A percentile compares a stretch with the other conserved stretches of the same genome.
Conservation (phyloP, 2,329 filamentous ascomycete species). For the Fusarium praegraminearum region DNA sequence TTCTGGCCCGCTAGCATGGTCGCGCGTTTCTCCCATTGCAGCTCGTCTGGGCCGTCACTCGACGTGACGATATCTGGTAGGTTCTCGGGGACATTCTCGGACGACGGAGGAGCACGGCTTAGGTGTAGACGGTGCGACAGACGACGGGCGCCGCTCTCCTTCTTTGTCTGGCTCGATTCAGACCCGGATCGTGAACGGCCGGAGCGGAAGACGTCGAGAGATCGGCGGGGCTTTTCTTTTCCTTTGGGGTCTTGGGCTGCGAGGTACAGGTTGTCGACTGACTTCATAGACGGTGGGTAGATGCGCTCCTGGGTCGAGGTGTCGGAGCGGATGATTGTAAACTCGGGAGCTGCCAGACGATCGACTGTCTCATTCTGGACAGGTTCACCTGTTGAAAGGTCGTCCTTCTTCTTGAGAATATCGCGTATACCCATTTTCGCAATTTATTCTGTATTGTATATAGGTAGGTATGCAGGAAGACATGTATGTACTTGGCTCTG, state of each 20-base stretch:
- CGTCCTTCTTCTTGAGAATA: conserved; percentile 66
- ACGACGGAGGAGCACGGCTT: conserved; percentile 67
- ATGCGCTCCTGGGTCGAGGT: conserved; percentile 84
- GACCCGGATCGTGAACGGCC: conserved; percentile 63
- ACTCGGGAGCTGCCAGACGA: conserved; percentile 67
- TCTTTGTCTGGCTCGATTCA: conserved; percentile 54
- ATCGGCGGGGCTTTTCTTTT: conserved; percentile 55
- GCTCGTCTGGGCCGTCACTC: conserved; percentile 67
- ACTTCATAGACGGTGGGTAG: conserved; percentile 66
- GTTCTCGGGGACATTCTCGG: conserved; percentile 81
- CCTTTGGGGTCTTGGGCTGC: conserved; percentile 48
- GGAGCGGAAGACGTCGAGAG: conserved; percentile 60
- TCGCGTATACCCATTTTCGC: conserved; percentile 64
- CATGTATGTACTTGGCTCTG: not conserved
- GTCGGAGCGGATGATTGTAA: conserved; percentile 88
- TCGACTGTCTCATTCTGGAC: conserved; percentile 54
- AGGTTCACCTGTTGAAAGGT: conserved; percentile 53
- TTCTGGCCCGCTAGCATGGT: conserved; percentile 83
- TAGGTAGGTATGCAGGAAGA: conserved; percentile 1
- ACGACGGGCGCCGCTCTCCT: conserved; percentile 56
- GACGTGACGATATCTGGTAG: conserved; percentile 77
- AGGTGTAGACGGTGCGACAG: conserved; percentile 80
- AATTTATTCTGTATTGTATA: conserved; percentile 6
- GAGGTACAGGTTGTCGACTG: conserved; percentile 50
- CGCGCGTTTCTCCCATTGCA: conserved; percentile 91